Conservation (phyloP, 2,329 filamentous ascomycete species). For the Intubia oerlemansii region DNA sequence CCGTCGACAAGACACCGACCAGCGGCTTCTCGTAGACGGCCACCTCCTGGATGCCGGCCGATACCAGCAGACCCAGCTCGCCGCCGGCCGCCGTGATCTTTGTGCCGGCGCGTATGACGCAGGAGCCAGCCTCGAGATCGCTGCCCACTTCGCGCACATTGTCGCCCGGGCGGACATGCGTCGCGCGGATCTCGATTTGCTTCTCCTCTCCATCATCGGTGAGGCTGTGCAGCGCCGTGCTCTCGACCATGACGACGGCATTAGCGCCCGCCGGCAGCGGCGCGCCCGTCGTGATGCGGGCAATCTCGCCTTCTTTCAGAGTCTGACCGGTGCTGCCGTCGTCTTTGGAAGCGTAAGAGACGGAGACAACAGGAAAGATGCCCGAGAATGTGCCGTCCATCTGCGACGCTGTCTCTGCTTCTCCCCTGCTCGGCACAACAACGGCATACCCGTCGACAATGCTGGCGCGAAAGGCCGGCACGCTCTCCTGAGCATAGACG, state of each 20-base stretch:
- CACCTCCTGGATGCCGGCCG: conserved; percentile 55
- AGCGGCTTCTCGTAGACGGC: conserved; percentile 54
- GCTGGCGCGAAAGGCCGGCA: conserved; percentile 84
- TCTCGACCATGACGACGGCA: conserved; percentile 92
- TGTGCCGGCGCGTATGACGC: conserved; percentile 57
- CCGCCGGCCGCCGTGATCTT: conserved; percentile 73
- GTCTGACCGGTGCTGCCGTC: conserved; percentile 38
- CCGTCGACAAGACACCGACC: conserved; percentile 77
- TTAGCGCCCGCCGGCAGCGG: conserved; percentile 76
- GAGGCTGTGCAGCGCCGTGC: conserved; percentile 55
- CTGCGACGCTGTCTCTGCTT: too few species aligned
- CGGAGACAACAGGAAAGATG: conserved; percentile 62
- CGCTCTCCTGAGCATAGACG: conserved; percentile 57
- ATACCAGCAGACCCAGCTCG: conserved; percentile 75
- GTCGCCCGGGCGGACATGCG: conserved; percentile 53
- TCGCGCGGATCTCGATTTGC: conserved; percentile 68
- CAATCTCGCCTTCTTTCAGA: conserved; percentile 39
- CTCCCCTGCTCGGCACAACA: conserved; percentile 29
- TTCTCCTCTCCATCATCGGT: conserved; percentile 77
- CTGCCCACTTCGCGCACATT: conserved; percentile 86
- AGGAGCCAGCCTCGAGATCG: conserved; percentile 49
- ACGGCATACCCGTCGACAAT: conserved; percentile 95
- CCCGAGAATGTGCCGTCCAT: conserved; percentile 39
- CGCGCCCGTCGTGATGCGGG: conserved; percentile 85
- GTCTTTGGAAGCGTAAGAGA: conserved; percentile 67